phyloP scores from a whole-genome alignment of 371 early-diverging fungal species.

The Parasitella parasitica region DNA sequence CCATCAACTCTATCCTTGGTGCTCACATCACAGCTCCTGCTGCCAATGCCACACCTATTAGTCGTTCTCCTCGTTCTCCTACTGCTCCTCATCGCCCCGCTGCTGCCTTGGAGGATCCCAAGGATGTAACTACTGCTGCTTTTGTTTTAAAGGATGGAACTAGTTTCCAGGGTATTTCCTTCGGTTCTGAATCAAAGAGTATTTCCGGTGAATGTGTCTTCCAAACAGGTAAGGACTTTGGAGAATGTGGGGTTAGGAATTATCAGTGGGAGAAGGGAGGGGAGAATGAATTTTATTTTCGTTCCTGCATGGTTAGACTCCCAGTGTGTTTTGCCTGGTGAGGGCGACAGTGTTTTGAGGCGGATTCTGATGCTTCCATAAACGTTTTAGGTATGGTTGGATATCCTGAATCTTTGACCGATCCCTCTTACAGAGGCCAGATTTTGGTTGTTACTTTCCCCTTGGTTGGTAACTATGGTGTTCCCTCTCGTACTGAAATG shows the following conservation, averaged over 20 bases:
- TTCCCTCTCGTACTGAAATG: constrained; percentile 68
- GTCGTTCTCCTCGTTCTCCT: constrained; percentile 47
- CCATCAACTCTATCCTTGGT: constrained; percentile 47
- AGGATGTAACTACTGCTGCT: constrained; percentile 59
- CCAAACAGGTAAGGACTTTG: constrained; percentile 80
- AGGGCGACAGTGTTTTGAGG: neutral
- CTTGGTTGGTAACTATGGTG: constrained; percentile 93
- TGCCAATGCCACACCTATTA: constrained; percentile 46
- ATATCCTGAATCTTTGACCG: constrained; percentile 95
- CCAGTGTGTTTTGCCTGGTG: neutral
- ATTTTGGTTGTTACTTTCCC: constrained; percentile 92
- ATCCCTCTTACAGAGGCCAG: constrained; percentile 95
- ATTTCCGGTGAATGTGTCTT: constrained; percentile 97
- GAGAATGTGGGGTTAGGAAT: neutral
- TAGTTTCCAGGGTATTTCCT: constrained; percentile 87
- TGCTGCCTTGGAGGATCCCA: constrained; percentile 49
- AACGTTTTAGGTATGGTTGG: constrained; percentile 46
- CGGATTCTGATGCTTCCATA: neutral
- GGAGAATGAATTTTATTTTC: neutral
- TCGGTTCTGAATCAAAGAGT: constrained; percentile 85
- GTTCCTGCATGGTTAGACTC: neutral
- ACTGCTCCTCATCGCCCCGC: constrained; percentile 55
- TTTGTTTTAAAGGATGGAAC: constrained; percentile 86
- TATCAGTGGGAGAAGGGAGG: neutral
- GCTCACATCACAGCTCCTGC: constrained; percentile 48